Evolutionary conservation across 306 rosid species (phyloP).

Genomic region (Vigna unguiculata): DNA sequence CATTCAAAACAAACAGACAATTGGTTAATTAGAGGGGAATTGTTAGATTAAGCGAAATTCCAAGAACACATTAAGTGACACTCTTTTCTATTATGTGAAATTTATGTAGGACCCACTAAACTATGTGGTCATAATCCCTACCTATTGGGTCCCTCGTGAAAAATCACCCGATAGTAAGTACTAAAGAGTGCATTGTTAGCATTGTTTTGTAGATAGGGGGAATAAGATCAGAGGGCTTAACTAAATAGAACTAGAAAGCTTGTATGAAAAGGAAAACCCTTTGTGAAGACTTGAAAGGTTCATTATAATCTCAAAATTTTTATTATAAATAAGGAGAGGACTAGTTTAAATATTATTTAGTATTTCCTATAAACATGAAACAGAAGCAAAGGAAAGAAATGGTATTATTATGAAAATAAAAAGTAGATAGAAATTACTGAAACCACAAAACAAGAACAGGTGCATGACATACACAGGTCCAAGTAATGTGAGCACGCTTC

Average conservation of each 20-base stretch:
- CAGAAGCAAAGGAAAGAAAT: slow-evolving; percentile 25
- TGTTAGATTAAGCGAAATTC: background rate
- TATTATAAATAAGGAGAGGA: background rate
- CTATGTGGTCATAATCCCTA: background rate
- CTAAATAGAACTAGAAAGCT: background rate
- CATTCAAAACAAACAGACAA: background rate
- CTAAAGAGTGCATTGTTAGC: background rate
- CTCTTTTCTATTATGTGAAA: background rate
- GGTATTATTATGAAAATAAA: slow-evolving; percentile 12
- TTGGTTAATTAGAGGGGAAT: background rate
- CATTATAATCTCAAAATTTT: background rate
- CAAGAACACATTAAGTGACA: background rate
- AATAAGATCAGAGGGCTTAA: background rate
- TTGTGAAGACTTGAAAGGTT: background rate
- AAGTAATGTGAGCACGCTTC: slow-evolving; percentile 86
- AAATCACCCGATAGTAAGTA: background rate
- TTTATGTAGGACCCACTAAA: background rate
- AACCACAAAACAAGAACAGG: slow-evolving; percentile 40
- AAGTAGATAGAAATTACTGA: slow-evolving; percentile 30
- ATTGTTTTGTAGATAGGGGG: background rate
- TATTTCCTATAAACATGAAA: slow-evolving; percentile 10
- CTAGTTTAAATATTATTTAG: slow-evolving; percentile 18
- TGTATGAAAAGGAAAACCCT: background rate
- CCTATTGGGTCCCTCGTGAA: background rate
- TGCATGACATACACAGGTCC: slow-evolving; percentile 83